Percentiles rank a stretch among this genome's conserved stretches.
phyloP scores from a whole-genome alignment of 495 filamentous ascomycete species.

The Trichoderma asperelloides region DNA sequence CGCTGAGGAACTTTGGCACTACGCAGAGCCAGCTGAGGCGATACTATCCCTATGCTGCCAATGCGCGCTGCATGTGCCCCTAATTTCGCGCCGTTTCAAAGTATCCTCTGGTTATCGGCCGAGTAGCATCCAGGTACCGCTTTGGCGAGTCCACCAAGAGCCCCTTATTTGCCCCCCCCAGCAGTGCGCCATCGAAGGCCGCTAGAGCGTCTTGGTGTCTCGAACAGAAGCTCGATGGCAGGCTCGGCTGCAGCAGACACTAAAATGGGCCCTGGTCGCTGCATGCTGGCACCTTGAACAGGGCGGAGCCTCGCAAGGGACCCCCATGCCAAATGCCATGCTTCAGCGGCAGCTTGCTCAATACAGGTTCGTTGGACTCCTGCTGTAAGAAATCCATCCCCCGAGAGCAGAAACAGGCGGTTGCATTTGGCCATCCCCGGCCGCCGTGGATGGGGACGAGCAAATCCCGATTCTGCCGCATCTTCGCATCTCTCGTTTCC shows the following conservation, averaged over 20 bases:
- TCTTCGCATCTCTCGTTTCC: not conserved
- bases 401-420: not conserved
- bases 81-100: not conserved
- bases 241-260: not conserved
- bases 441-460: not conserved
- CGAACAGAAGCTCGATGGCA: slow-evolving; percentile 5
- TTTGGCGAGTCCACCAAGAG: not conserved
- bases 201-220: slow-evolving; percentile 5
- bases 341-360: not conserved
- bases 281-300: too few species aligned
- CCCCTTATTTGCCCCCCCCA: not conserved
- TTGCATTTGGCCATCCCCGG: not conserved
- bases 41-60: too few species aligned
- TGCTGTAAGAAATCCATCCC: not conserved
- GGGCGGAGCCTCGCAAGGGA: not conserved
- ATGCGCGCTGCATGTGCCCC: not conserved
- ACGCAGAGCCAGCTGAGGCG: not conserved
- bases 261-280: not conserved
- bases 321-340: slow-evolving; percentile 3
- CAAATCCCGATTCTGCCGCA: not conserved
- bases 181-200: not conserved
- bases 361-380: not conserved
- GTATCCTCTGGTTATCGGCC: not conserved
- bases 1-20: not conserved
- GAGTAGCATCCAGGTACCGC: not conserved